These are phyloP conservation scores for Glaciozyma antarctica DNA, from an alignment of 768 basidiomycete genomes.

Conservation along the genomic window DNA sequence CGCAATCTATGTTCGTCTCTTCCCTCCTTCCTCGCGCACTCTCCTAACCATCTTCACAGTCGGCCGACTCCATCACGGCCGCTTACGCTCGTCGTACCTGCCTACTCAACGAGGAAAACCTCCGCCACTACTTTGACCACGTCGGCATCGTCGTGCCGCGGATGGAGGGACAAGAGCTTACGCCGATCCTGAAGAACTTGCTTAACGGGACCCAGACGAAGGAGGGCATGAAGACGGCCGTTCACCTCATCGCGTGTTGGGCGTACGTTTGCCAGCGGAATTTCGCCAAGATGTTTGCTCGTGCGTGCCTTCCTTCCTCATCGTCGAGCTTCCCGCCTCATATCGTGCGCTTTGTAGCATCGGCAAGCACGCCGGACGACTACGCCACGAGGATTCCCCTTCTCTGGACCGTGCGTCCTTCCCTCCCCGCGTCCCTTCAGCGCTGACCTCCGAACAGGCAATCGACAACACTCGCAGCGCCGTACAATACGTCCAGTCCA, in stretches of 20 bases:
- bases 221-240: constrained; percentile 6
- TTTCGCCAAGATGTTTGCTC: constrained; percentile 2
- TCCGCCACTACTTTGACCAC: constrained; percentile 3
- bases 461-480: constrained; percentile 10
- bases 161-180: background rate
- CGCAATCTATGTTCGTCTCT: constrained; percentile 4
- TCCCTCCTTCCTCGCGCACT: background rate
- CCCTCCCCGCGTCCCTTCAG: background rate
- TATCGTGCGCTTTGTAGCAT: background rate
- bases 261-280: constrained; percentile 4
- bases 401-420: background rate
- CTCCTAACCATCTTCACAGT: background rate
- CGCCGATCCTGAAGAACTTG: background rate
- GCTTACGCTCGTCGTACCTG: background rate
- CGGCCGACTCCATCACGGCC: constrained; percentile 5
- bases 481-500: constrained; percentile 3
- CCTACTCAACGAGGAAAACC: constrained; percentile 1
- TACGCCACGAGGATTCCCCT: background rate
- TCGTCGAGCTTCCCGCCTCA: background rate
- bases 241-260: constrained; percentile 15
- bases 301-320: background rate
- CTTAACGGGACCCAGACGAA: background rate
- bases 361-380: background rate
- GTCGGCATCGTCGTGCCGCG: constrained; percentile 4
- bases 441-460: background rate